Evolutionary conservation across 2,329 filamentous ascomycete genomes (phyloP), one percentile per base, ranked within the genome.

Genomic region (Botrytis fabae): DNA sequence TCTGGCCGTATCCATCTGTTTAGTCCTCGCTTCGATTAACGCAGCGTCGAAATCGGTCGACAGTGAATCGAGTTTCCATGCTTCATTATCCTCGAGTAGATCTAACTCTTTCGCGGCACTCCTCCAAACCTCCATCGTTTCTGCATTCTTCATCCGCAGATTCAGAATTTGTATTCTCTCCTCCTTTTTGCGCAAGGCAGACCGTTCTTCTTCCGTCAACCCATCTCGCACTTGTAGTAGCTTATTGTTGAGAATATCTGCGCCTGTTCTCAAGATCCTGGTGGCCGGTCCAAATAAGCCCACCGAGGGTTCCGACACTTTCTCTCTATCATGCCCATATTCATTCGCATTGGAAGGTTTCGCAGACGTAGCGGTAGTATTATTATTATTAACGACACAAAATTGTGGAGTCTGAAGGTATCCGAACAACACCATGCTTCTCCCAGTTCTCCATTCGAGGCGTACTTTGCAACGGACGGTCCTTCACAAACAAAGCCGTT

Each of bases 21-120:
- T 84, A 61, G 97, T 83, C n/a, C 93, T 90, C 46, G 87, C 84
- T 75, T 90, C 85, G 60, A 98, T 89, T 14, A 97, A 84, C 0
- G 84, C 84, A 0, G 89, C 87, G 78, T 95, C 89, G n/a, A 86
- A 89, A 69, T 88, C 85, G 5, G 74, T 48, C n/a, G 77, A 79
- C 1, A 79, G 80, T 14, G 87, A 83, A 69, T 93, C 88, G 46
- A 85, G 81, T 81, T 97, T 97, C 95, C 95, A 97, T 42, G 85
- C 83, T 76, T 95, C 90, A 79, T 95, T 94, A 63, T 91, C 91
- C 80, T 97, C 93, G 22, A 97, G 84, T 16, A 86, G 81, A 80
- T 98, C 95, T 61, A 98, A 87, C 79, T 95, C 91, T 61, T 86
- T 86, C 3, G 95, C 95, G 16, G 93, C 92, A 25, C 84, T 84